Evolutionary conservation across 305 asterid genomes (phyloP).

Genomic region (Fraxinus albicans): DNA sequence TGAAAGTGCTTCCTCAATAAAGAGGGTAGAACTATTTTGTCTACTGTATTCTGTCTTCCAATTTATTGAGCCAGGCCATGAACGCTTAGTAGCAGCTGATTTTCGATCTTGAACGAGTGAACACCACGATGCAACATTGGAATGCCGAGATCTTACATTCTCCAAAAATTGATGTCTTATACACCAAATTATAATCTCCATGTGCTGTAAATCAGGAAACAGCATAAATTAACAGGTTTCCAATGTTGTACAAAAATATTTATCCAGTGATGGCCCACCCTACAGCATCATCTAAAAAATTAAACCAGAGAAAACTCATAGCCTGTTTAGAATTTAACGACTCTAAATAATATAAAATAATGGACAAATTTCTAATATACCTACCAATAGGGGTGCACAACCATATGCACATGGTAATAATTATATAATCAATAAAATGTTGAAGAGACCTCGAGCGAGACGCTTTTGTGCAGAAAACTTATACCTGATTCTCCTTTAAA

Average conservation of each 20-base stretch:
- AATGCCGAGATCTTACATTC: slow-evolving; percentile 52
- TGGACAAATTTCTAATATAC: background rate
- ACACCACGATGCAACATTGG: slow-evolving; percentile 60
- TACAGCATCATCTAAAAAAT: slow-evolving; percentile 9
- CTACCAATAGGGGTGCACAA: background rate
- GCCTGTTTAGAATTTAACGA: slow-evolving; percentile 9
- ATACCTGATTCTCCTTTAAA: slow-evolving; percentile 7
- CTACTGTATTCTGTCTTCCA: slow-evolving; percentile 37
- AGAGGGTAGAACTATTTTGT: slow-evolving; percentile 54
- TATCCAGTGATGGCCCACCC: slow-evolving; percentile 13
- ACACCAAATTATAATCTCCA: slow-evolving; percentile 92
- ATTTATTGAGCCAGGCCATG: slow-evolving; percentile 69
- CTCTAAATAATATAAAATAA: slow-evolving; percentile 1
- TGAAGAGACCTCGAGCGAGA: slow-evolving; percentile 2
- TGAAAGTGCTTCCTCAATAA: slow-evolving; percentile 86
- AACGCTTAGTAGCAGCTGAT: slow-evolving; percentile 61
- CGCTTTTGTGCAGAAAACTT: slow-evolving; percentile 1
- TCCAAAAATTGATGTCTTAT: slow-evolving; percentile 74
- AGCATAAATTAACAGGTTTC: background rate
- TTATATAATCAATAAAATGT: slow-evolving; percentile 12
- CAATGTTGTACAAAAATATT: slow-evolving; percentile 1
- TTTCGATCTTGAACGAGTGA: slow-evolving; percentile 64
- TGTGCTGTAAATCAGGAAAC: slow-evolving; percentile 57
- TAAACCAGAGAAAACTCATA: background rate
- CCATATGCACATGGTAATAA: slow-evolving; percentile 13